Base-by-base conservation (phyloP, 805 yeast species). In the Saturnispora dispora region DNA sequence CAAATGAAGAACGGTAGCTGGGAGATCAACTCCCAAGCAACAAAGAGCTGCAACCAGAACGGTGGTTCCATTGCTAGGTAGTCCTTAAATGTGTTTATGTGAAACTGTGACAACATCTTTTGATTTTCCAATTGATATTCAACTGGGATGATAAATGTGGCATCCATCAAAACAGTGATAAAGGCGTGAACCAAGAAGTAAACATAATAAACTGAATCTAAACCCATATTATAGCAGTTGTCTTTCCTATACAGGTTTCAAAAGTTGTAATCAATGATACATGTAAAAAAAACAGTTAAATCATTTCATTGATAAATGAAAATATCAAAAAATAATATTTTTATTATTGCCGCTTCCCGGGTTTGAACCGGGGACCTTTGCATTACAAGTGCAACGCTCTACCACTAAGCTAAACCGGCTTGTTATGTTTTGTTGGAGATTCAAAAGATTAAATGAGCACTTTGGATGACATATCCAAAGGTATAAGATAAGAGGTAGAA, bases 331-430 rank as follows among this genome's bases (percentile, higher is more conserved):
- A n/a, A n/a, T n/a, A n/a, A n/a, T n/a, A n/a, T n/a, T 5, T 5
- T 9, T 30, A 30, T 5, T 8, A 8, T 11, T 81, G 88, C 88
- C 88, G 71, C 79, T 77, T 82, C 85, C 85, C 88, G 81, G 88
- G 81, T 81, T 82, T 81, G 88, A 82, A 82, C 89, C 83, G 82
- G 87, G 88, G 91, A 84, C 88, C 91, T 84, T 83, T 83, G 93
- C 95, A 85, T 85, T 87, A 87, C 96, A 88, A 88, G 96, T 88
- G 96, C 96, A 85, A 86, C 95, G 95, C 95, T 86, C 93, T 88
- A 86, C 96, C 96, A 85, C 96, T 88, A 86, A 87, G 96, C 96
- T 87, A 87, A 87, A 79, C 82, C 78, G 95, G 95, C 95, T 10
- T n/a, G 2, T 28, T n/a, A 23, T 28, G 25, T 36, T 3, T 18